Evolutionary conservation across 257 asterid species (phyloP), one percentile per base, ranked within the genome.

Genomic region (Solanum clarkiae): DNA sequence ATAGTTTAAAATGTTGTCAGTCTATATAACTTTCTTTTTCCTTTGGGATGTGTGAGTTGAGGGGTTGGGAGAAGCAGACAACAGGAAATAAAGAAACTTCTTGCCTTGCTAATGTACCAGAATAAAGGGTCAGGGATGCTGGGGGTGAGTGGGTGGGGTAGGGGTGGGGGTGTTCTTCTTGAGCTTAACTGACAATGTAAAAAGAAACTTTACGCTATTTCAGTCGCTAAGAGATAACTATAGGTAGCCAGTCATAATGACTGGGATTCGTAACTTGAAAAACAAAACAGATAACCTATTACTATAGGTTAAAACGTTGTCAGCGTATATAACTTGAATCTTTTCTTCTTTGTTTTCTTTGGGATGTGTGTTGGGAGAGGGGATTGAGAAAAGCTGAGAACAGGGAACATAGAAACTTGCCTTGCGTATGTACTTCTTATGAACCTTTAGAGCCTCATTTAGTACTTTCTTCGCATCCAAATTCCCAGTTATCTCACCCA

Each of bases 401-500:
- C 8, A 29, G 49, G 22, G 66, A 54, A 55, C 10, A 44, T 79
- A 16, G 80, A 87, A 86, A 84, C 92, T 90, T 91, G 88, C 98
- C 97, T 94, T 95, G 89, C 88, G 93, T 91, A 94, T 84, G 89
- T 96, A 96, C 85, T 94, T 96, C 91, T 90, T 93, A 90, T 96
- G 98, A 85, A 94, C 87, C 88, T 90, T 92, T 86, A 94, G 75
- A 53, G 99, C 99, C 88, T 87, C 92, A 66, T 91, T 90, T 42
- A 95, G 85, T 44, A 98, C 98, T 60, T 93, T 94, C 68, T 95
- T 95, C 16, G 97, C 99, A 89, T 96, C 98, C 95, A 96, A 69
- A 84, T 91, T 96, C 81, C 99, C 99, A 36, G 98, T 94, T 77
- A 95, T 90, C 84, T 92, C 98, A 20, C 98, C 94, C 95, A 96